phyloP scores from a whole-genome alignment of 192 early-diverging fungal genomes.

The Geranomyces variabilis region DNA sequence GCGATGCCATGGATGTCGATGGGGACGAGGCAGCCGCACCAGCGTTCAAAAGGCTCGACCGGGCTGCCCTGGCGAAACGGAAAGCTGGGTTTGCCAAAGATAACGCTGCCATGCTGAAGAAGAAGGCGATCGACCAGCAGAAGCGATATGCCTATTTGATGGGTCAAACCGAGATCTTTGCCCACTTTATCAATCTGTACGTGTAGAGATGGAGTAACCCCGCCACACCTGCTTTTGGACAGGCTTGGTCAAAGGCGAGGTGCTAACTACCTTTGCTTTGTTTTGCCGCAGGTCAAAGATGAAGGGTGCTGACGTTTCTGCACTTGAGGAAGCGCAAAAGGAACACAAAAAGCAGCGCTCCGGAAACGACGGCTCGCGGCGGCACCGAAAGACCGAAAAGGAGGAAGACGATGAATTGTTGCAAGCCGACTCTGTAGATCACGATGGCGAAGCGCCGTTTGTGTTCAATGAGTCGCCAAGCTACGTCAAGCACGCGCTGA shows the following conservation, averaged over 20 bases:
- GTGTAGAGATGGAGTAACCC: background rate
- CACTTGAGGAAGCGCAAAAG: constrained; percentile 38
- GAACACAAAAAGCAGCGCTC: constrained; percentile 50
- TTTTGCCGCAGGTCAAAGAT: constrained; percentile 24
- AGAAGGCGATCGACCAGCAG: constrained; percentile 59
- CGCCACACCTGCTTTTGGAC: no score
- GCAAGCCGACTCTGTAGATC: constrained; percentile 67
- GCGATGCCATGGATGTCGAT: background rate
- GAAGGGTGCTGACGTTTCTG: constrained; percentile 39
- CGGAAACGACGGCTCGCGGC: constrained; percentile 64
- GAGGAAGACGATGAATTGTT: constrained; percentile 96
- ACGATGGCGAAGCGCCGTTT: constrained; percentile 52
- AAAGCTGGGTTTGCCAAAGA: constrained; percentile 23
- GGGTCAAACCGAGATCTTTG: constrained; percentile 74
- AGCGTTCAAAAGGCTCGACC: background rate
- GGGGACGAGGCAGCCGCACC: background rate
- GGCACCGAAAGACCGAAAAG: constrained; percentile 94
- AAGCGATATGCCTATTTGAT: constrained; percentile 73
- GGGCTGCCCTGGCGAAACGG: constrained; percentile 4
- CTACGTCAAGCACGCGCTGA: constrained; percentile 87
- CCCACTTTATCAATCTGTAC: constrained; percentile 44
- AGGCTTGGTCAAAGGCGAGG: background rate
- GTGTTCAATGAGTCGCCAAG: constrained; percentile 89
- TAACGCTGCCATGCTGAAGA: constrained; percentile 11
- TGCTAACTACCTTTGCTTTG: background rate